phyloP scores from a whole-genome alignment of 1,139 yeast genomes.

The Yamadazyma triangularis region DNA sequence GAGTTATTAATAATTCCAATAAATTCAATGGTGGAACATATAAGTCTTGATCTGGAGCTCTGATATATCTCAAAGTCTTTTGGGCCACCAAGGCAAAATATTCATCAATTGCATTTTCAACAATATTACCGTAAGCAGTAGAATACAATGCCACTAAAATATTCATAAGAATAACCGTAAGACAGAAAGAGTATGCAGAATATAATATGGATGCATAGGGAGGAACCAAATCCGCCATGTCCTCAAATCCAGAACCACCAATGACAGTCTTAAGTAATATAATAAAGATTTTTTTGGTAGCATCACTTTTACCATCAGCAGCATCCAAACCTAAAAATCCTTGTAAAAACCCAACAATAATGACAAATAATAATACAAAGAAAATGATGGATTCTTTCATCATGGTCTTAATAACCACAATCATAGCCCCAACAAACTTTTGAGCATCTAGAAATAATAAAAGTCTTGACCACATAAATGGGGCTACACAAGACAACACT shows the following conservation, averaged over 20 bases:
- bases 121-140: constrained; percentile 77
- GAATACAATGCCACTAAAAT: constrained; percentile 81
- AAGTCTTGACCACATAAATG: constrained; percentile 81
- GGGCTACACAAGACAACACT: constrained; percentile 75
- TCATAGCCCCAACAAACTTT: constrained; percentile 83
- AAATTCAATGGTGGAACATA: constrained; percentile 84
- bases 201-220: constrained; percentile 80
- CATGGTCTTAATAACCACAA: constrained; percentile 80
- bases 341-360: constrained; percentile 77
- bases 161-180: constrained; percentile 70
- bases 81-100: constrained; percentile 82
- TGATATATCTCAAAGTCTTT: constrained; percentile 73
- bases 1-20: constrained; percentile 51
- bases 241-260: constrained; percentile 68
- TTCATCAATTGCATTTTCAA: constrained; percentile 76
- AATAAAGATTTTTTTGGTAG: constrained; percentile 59
- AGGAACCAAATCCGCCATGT: constrained; percentile 69
- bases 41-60: constrained; percentile 86
- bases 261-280: constrained; percentile 68
- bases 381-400: constrained; percentile 81
- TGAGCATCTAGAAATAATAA: constrained; percentile 74
- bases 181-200: constrained; percentile 71
- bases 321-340: constrained; percentile 86
- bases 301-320: constrained; percentile 79
- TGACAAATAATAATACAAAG: constrained; percentile 66